Conservation (phyloP, 495 filamentous ascomycete species). For the Aspergillus steynii region DNA sequence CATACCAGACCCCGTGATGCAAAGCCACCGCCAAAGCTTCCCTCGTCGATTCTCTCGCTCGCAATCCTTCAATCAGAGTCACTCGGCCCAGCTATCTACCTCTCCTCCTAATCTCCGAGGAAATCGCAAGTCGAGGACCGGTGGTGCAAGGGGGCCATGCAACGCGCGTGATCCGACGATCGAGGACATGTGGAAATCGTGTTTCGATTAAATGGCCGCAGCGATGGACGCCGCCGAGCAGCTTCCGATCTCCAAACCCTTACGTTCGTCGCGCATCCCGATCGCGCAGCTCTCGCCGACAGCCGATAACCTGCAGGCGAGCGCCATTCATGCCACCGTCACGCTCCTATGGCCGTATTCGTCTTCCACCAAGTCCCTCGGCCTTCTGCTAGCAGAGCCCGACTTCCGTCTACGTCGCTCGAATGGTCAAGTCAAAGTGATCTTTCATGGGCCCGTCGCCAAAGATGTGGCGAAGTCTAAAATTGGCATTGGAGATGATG, state of each 20-base stretch:
- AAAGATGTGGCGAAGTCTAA: conserved; percentile 63
- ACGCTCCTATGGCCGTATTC: conserved; percentile 93
- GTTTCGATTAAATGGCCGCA: conserved; percentile 19
- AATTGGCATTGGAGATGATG: conserved; percentile 74
- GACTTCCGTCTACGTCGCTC: conserved; percentile 79
- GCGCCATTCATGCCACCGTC: conserved; percentile 65
- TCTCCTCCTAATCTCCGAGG: not conserved
- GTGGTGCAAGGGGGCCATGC: not conserved
- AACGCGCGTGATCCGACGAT: conserved; percentile 13
- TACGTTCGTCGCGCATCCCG: conserved; percentile 45
- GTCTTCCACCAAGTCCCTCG: conserved; percentile 65
- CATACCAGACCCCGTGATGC: too few relatives aligned
- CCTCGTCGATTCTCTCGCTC: too few relatives aligned
- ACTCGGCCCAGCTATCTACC: not conserved
- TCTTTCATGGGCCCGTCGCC: conserved; percentile 72
- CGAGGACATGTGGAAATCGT: conserved; percentile 19
- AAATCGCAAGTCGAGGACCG: not conserved
- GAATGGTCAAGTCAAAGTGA: conserved; percentile 80
- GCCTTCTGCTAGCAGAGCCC: conserved; percentile 79
- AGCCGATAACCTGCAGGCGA: conserved; percentile 29
- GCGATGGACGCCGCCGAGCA: conserved; percentile 37
- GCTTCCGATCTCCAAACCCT: conserved; percentile 24
- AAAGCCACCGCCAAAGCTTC: too few relatives aligned
- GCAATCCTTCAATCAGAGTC: not conserved
- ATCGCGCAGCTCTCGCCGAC: conserved; percentile 71